Base-by-base conservation (phyloP, 192 early-diverging fungal species). In the Polychytrium aggregatum region DNA sequence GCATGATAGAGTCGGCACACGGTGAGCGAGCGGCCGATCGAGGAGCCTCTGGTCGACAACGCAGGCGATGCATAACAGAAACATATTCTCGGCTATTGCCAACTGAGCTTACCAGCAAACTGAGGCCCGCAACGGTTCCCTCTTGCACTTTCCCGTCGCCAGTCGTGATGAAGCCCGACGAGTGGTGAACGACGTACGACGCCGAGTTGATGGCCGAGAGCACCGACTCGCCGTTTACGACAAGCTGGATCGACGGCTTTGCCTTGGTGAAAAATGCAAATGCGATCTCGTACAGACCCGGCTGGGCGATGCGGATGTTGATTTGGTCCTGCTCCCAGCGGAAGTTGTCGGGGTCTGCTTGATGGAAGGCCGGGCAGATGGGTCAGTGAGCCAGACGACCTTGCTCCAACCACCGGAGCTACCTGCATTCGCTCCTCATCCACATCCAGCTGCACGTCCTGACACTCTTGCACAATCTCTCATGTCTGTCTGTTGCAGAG, bases 201-300 rank as follows among this genome's bases (percentile, higher is more conserved):
- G 73, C 67, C 26, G 70, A 55, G 43, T 76, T 65, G 37, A 76
- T 57, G 17, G 70, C 70, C 13, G 64, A 67, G 40, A 76, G 25
- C 11, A 76, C 73, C 14, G 67, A 63, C 45, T 76, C 73, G n/a
- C 68, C 70, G 49, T 76, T 73, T 18, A 76, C 65, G 13, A 73
- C 57, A 1, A 76, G 22, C 47, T 74, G 64, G 26, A 76, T 49
- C 9, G 67, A 63, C 35, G 71, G 70, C 36, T 57, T 53, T 36
- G 47, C 41, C 31, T 55, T 60, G 25, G 68, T 60, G 46, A 73
- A 76, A 40, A 76, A 60, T 0, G 62, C 50, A 46, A 72, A 67
- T 3, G 55, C 44, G 44, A 76, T 63, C 46, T 76, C 70, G 41
- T 76, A 76, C 1, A 76, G 52, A 5, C 74, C 74, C 2, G 63